A percentile compares a stretch with the other conserved stretches of the same genome.
phyloP scores from a whole-genome alignment of 2,329 filamentous ascomycete species.

The Torrubiella hemipterigena region DNA sequence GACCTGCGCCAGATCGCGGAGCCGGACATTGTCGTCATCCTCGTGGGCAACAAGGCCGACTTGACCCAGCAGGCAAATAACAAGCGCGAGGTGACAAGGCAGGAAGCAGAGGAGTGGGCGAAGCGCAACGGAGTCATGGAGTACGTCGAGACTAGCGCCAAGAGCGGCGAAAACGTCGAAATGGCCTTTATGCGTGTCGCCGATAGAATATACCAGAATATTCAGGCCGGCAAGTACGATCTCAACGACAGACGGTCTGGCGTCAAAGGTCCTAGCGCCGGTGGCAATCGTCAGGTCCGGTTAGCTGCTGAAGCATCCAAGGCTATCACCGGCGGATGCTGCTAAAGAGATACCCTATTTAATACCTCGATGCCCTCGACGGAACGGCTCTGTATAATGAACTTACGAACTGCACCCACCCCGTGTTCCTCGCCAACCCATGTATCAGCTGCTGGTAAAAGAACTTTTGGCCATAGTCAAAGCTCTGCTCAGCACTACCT shows the following conservation, averaged over 20 bases:
- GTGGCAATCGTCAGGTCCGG: slow-evolving; percentile 33
- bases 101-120: slow-evolving; percentile 88
- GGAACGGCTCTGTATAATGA: too few species aligned
- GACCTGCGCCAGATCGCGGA: slow-evolving; percentile 92
- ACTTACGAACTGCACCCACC: too few species aligned
- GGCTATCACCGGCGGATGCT: slow-evolving; percentile 31
- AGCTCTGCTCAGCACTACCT: background rate
- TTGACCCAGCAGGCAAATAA: slow-evolving; percentile 48
- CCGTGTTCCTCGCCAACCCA: too few species aligned
- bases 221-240: slow-evolving; percentile 90
- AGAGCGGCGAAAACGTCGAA: slow-evolving; percentile 90
- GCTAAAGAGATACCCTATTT: slow-evolving; percentile 26
- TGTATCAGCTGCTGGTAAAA: too few species aligned
- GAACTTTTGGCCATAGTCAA: too few species aligned
- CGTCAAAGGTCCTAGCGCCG: slow-evolving; percentile 61
- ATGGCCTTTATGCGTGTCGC: slow-evolving; percentile 86
- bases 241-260: slow-evolving; percentile 85
- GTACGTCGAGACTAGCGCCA: slow-evolving; percentile 94
- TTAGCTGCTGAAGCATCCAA: slow-evolving; percentile 27
- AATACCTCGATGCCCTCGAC: too few species aligned
- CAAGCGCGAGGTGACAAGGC: slow-evolving; percentile 64
- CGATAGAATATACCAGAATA: slow-evolving; percentile 92
- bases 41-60: slow-evolving; percentile 94
- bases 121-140: slow-evolving; percentile 72
- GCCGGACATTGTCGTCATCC: slow-evolving; percentile 83